A percentile compares a stretch with the other conserved stretches of the same genome.
Conservation (phyloP, 495 filamentous ascomycete genomes). For the Neurospora sp. region DNA sequence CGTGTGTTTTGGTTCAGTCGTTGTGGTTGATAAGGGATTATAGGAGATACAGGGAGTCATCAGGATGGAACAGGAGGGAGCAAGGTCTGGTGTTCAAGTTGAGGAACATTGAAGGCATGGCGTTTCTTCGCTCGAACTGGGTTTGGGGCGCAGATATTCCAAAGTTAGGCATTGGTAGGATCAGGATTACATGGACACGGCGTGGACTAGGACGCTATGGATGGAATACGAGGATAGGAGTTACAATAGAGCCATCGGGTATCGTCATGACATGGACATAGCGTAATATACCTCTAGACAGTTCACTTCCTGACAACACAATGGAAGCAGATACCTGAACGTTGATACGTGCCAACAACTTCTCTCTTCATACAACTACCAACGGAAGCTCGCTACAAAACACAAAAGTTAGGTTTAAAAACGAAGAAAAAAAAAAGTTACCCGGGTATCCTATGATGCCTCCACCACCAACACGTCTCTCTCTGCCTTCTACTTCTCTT, state of each 20-base stretch:
- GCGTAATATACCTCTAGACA: not conserved
- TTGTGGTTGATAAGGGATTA: too few relatives aligned
- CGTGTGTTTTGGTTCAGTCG: too few relatives aligned
- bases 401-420: not conserved
- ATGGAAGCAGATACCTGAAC: too few relatives aligned
- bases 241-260: not conserved
- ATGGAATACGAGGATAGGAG: not conserved
- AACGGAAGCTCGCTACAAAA: not conserved
- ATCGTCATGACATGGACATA: not conserved
- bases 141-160: too few relatives aligned
- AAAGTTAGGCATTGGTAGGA: not conserved
- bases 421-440: not conserved
- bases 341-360: not conserved
- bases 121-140: too few relatives aligned
- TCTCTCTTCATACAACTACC: not conserved
- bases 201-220: not conserved
- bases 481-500: too few relatives aligned
- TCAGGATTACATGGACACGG: not conserved
- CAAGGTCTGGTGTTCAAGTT: too few relatives aligned
- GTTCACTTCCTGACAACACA: too few relatives aligned
- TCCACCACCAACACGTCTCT: not conserved
- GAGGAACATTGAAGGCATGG: too few relatives aligned
- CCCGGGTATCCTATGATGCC: slow-evolving; percentile 1
- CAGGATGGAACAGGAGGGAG: too few relatives aligned
- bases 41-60: too few relatives aligned